These are phyloP conservation scores for Auriscalpium microsporum DNA, from an alignment of 768 basidiomycete genomes.

Conservation along the genomic window DNA sequence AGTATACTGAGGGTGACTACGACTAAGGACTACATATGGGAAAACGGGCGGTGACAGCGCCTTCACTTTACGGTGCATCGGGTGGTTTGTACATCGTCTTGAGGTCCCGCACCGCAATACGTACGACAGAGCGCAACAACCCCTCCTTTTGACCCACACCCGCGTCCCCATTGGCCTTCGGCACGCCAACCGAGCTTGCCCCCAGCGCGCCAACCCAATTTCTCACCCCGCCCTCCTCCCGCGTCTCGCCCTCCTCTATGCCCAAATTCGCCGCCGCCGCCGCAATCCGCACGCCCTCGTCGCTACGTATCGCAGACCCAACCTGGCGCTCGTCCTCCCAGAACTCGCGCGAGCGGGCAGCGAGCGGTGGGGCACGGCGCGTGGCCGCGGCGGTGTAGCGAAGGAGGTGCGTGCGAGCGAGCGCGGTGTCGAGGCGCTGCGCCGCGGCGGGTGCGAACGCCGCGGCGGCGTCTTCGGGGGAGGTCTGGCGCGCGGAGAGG, in stretches of 20 bases:
- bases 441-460: not conserved
- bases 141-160: too few relatives aligned
- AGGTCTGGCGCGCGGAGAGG: not conserved
- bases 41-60: too few relatives aligned
- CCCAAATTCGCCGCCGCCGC: slow-evolving; percentile 3
- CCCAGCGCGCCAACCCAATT: not conserved
- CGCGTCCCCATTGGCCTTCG: too few relatives aligned
- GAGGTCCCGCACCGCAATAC: too few relatives aligned
- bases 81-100: too few relatives aligned
- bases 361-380: slow-evolving; percentile 7
- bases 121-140: too few relatives aligned
- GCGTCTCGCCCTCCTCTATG: not conserved
- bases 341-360: not conserved
- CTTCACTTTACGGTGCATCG: too few relatives aligned
- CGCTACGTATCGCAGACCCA: slow-evolving; percentile 7
- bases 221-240: not conserved
- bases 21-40: too few relatives aligned
- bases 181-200: not conserved
- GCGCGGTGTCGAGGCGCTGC: slow-evolving; percentile 1
- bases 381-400: not conserved
- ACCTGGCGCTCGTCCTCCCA: slow-evolving; percentile 4
- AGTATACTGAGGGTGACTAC: too few relatives aligned
- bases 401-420: slow-evolving; percentile 6
- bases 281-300: slow-evolving; percentile 6
- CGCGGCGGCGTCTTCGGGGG: not conserved